Evolutionary conservation across 2,329 filamentous ascomycete genomes (phyloP), one percentile per base, ranked within the genome.

Genomic region (Trichoderma afroharzianum): DNA sequence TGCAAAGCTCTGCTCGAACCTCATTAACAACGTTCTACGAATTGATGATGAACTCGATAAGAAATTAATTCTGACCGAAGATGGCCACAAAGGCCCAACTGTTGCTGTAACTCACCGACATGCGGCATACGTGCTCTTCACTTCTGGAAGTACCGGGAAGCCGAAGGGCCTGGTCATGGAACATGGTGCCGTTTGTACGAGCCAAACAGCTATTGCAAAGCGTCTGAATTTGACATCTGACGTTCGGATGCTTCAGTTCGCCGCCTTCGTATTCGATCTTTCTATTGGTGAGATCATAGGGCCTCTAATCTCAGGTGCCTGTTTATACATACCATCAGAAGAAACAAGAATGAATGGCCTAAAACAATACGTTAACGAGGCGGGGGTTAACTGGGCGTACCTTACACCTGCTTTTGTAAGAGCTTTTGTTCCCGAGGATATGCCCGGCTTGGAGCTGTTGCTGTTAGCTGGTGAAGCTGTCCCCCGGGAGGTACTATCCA

Each of bases 321-420:
- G 71, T 3, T 55, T 77, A 5, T 77, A 76, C 21, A 70, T 76
- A 4, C 76, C 76, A 1, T 72, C 73, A 1, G 66, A 69, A 3
- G 24, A 62, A 3, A 71, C 71, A 3, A 70, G 73, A 3, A 62
- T 58, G 50, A 72, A 74, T 32, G 57, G 72, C 5, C 53, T 74
- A n/a, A 30, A 36, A 14, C 55, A 61, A 8, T 70, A 68, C 6
- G 71, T 72, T 21, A 59, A 59, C 1, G n/a, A 62, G 4, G 32
- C 33, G 4, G 5, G 33, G 14, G 15, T 67, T 26, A 71, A 36
- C 6, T 67, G 62, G 63, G 69, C 69, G 4, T 67, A 57, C 21
- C 33, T 71, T 5, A 71, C 69, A 8, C 69, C 69, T 15, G 57
- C 69, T 7, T 71, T 71, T 6, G 33, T 68, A 9, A 28, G 53